Conservation (phyloP, 768 basidiomycete genomes). For the Sistotremastrum niveocremeum region DNA sequence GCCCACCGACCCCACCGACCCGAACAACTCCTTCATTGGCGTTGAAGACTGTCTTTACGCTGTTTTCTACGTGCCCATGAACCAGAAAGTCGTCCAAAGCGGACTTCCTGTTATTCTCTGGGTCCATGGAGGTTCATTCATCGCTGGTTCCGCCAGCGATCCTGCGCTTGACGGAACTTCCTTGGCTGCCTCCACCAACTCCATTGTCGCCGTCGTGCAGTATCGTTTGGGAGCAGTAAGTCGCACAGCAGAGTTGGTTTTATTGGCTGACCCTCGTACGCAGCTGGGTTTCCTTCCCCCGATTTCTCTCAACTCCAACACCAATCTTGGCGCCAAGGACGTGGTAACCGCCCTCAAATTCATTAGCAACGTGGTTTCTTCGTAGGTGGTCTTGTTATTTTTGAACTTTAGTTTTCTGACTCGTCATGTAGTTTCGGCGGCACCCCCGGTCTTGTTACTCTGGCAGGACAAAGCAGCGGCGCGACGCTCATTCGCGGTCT, state of each 20-base stretch:
- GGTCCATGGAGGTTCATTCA: conserved; percentile 82
- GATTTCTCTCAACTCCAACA: conserved; percentile 29
- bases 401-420: too few relatives aligned
- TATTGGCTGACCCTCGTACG: not conserved
- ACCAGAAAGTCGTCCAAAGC: not conserved
- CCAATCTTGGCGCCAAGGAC: conserved; percentile 62
- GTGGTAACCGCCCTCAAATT: conserved; percentile 53
- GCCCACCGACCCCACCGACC: conserved; percentile 22
- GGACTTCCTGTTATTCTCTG: conserved; percentile 20
- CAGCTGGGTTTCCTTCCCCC: conserved; percentile 70
- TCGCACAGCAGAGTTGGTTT: conserved; percentile 3
- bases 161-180: conserved; percentile 68
- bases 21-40: conserved; percentile 26
- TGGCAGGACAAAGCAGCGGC: conserved; percentile 78
- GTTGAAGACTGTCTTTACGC: conserved; percentile 76
- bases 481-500: conserved; percentile 67
- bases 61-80: conserved; percentile 51
- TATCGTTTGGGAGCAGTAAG: conserved; percentile 71
- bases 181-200: conserved; percentile 53
- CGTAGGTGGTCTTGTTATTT: too few relatives aligned
- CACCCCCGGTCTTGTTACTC: conserved; percentile 45
- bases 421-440: conserved; percentile 42
- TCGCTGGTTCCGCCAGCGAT: conserved; percentile 52
- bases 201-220: conserved; percentile 72
- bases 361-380: conserved; percentile 37